phyloP scores from a whole-genome alignment of 768 basidiomycete genomes.

The Cystobasidiopsis lactophilus region DNA sequence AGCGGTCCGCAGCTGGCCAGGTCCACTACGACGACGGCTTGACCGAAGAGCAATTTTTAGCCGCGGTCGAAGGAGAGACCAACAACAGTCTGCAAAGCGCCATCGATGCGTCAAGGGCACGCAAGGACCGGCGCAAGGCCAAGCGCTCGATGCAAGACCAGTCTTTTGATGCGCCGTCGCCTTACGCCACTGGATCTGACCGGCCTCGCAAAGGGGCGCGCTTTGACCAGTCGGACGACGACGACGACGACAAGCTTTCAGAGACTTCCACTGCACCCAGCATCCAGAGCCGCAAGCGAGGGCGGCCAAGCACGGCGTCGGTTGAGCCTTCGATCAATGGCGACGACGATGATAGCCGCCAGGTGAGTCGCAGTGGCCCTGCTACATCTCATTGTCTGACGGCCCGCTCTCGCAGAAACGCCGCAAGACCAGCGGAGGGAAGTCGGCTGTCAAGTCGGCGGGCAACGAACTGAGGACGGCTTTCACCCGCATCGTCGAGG shows the following conservation, averaged over 20 bases:
- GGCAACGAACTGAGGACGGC: constrained; percentile 59
- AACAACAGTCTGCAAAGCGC: constrained; percentile 17
- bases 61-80: constrained; percentile 22
- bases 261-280: constrained; percentile 15
- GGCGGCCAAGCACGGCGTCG: constrained; percentile 32
- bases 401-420: constrained; percentile 44
- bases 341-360: constrained; percentile 44
- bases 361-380: constrained; percentile 34
- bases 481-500: constrained; percentile 26
- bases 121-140: neutral
- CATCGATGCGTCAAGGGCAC: constrained; percentile 16
- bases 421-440: constrained; percentile 42
- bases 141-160: neutral
- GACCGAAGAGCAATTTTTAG: constrained; percentile 76
- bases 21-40: constrained; percentile 88
- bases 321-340: constrained; percentile 50
- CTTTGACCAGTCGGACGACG: no score
- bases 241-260: neutral
- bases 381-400: no score
- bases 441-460: constrained; percentile 24
- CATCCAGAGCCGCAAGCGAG: constrained; percentile 8
- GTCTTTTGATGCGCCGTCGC: constrained; percentile 1
- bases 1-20: constrained; percentile 29
- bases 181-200: neutral
- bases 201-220: no score